Evolutionary conservation across 495 filamentous ascomycete genomes (phyloP), one percentile per base, ranked within the genome.

Genomic region (Entonaema liquescens): DNA sequence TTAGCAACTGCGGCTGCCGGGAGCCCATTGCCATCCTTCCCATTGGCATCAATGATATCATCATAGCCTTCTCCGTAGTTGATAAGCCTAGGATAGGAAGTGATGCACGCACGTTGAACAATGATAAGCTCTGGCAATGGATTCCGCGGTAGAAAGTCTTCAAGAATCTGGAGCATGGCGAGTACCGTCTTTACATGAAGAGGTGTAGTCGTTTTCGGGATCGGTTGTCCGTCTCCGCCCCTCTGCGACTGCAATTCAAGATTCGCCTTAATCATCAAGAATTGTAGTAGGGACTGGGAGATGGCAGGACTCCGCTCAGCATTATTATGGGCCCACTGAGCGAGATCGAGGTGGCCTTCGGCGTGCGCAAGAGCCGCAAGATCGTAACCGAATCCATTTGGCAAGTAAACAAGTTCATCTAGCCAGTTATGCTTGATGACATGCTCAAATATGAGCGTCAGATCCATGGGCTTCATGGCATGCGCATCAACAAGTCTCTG

Each of bases 61-160:
- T 97, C 93, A 66, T 89, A 92, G 7, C 90, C 93, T 80, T 97
- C 92, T 1, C 94, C 95, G 74, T 97, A 97, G 74, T 98, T 98
- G 79, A 98, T 97, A 47, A 99, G 83, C 55, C 95, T 86, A n/a
- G 95, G 95, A 71, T 97, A 99, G 0, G 91, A 91, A 42, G 94
- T 93, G 59, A 99, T 92, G 77, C 94, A 98, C 38, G 88, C 84
- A 38, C 96, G 88, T 79, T 98, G 93, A 53, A 97, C 86, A 9
- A 80, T 59, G 40, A 87, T 87, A 28, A 87, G 72, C 57, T 87
- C 84, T 3, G 76, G 80, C 40, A 85, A 71, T 0, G 84, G 84
- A 11, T 76, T 72, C 49, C 80, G 83, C 8, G 83, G 84, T 29
- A 85, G 53, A 21, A 82, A 83, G 71, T 92, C 90, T 71, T 92